Evolutionary conservation across 768 basidiomycete genomes (phyloP).

Genomic region (Amanita brunnescens): DNA sequence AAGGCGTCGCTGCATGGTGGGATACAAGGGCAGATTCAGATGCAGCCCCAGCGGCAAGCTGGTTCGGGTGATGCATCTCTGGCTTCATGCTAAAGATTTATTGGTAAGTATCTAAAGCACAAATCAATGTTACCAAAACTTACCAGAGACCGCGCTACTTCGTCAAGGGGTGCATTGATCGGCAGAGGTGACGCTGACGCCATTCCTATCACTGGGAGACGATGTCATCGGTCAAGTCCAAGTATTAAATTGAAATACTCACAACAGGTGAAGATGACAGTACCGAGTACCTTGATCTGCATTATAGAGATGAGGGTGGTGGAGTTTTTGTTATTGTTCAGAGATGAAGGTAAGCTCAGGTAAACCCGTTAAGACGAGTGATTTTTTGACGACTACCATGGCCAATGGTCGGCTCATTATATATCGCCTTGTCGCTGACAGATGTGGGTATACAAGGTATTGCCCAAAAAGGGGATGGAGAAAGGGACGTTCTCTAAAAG

Average conservation of each 20-base stretch:
- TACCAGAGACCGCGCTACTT: slow-evolving; percentile 13
- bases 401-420: background rate
- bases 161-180: slow-evolving; percentile 14
- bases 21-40: slow-evolving; percentile 6
- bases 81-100: slow-evolving; percentile 12
- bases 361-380: background rate
- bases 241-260: slow-evolving; percentile 8
- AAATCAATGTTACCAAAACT: background rate
- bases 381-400: background rate
- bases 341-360: background rate
- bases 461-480: slow-evolving; percentile 13
- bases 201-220: slow-evolving; percentile 12
- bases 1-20: background rate
- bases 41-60: slow-evolving; percentile 11
- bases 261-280: slow-evolving; percentile 21
- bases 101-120: background rate
- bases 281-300: slow-evolving; percentile 20
- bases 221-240: background rate
- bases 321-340: slow-evolving; percentile 3
- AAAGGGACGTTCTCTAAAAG: slow-evolving; percentile 15
- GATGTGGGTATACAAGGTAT: slow-evolving; percentile 13
- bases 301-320: slow-evolving; percentile 13
- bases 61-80: slow-evolving; percentile 16
- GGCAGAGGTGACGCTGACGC: slow-evolving; percentile 23
- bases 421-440: background rate